These are phyloP conservation scores for Populus tomentosa DNA, from an alignment of 441 rosid species.

Conservation along the genomic window DNA sequence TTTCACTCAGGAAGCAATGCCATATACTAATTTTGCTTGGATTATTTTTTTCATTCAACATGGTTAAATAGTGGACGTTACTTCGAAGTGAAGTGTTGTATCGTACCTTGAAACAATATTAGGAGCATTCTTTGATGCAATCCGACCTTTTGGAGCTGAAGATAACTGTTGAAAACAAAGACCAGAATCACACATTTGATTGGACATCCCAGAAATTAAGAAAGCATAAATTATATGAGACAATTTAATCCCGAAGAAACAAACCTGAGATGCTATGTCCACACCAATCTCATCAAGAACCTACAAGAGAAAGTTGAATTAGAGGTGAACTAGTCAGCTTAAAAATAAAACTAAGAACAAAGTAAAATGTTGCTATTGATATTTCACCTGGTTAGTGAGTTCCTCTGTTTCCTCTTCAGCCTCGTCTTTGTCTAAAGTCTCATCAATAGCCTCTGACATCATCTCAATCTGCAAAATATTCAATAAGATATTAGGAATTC, in stretches of 20 bases:
- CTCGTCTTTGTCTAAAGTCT: slow-evolving; percentile 95
- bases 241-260: slow-evolving; percentile 15
- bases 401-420: slow-evolving; percentile 99
- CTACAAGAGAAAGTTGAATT: slow-evolving; percentile 24
- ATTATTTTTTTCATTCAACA: no score
- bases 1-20: background rate
- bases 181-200: slow-evolving; percentile 2
- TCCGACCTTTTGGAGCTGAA: slow-evolving; percentile 94
- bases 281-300: slow-evolving; percentile 99
- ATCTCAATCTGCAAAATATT: slow-evolving; percentile 65
- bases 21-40: background rate
- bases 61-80: background rate
- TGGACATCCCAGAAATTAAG: background rate
- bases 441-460: slow-evolving; percentile 97
- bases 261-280: slow-evolving; percentile 96
- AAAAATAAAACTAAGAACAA: background rate
- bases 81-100: background rate
- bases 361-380: background rate
- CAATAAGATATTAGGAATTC: background rate
- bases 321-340: background rate
- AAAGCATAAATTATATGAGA: background rate
- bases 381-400: slow-evolving; percentile 78
- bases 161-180: slow-evolving; percentile 54
- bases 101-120: slow-evolving; percentile 43
- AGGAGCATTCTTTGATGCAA: slow-evolving; percentile 60